Evolutionary conservation across 2,329 filamentous ascomycete species (phyloP).

Genomic region (Aphanoascus verrucosus): DNA sequence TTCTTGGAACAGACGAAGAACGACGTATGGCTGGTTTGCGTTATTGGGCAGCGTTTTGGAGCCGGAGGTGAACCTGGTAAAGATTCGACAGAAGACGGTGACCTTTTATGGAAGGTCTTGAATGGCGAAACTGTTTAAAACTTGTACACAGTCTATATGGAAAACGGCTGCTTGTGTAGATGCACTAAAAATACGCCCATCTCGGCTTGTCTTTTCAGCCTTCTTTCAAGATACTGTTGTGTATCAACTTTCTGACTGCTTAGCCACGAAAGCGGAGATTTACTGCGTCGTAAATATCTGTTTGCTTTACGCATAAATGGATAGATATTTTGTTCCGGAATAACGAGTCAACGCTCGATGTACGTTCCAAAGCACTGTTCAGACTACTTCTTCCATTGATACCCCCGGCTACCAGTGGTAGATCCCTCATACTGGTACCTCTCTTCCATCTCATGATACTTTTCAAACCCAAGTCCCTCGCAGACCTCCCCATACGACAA

Average conservation of each 20-base stretch:
- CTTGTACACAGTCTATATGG: too few relatives aligned
- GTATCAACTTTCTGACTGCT: neutral
- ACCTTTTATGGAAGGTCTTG: constrained; percentile 33
- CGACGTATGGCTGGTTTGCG: constrained; percentile 79
- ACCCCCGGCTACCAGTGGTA: constrained; percentile 6
- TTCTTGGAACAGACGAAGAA: constrained; percentile 57
- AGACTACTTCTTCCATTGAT: constrained; percentile 2
- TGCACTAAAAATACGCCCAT: neutral
- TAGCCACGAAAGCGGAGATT: too few relatives aligned
- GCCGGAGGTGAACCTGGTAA: constrained; percentile 31
- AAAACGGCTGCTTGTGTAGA: neutral
- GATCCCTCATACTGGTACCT: constrained; percentile 9
- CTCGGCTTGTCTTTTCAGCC: neutral
- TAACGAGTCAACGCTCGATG: neutral
- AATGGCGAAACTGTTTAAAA: constrained; percentile 19
- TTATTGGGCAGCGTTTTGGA: constrained; percentile 38
- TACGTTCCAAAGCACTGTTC: neutral
- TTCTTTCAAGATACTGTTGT: neutral
- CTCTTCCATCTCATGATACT: constrained; percentile 25
- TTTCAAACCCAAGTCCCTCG: constrained; percentile 38
- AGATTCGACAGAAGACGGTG: constrained; percentile 31
- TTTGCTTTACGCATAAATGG: too few relatives aligned
- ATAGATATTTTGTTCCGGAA: neutral
- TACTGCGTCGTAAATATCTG: too few relatives aligned
- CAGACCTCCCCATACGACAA: constrained; percentile 38